Evolutionary conservation across 2,329 filamentous ascomycete genomes (phyloP).

Genomic region (Orbilia quercus): DNA sequence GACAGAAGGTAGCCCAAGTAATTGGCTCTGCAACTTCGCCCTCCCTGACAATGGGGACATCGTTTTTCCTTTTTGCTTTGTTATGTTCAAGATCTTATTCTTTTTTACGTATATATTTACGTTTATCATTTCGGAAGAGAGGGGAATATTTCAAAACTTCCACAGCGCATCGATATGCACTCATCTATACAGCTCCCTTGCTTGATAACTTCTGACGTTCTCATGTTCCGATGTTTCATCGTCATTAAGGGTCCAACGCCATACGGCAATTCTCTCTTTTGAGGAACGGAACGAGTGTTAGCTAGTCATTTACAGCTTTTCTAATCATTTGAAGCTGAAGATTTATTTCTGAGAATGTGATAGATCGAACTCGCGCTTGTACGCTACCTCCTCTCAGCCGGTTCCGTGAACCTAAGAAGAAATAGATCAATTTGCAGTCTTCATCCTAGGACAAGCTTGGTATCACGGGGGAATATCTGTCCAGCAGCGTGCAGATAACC

Average conservation of each 20-base stretch:
- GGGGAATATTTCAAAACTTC: conserved; percentile 51
- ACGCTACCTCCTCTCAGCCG: conserved; percentile 2
- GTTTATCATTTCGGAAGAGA: conserved; percentile 46
- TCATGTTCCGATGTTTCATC: conserved; percentile 55
- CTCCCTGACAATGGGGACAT: conserved; percentile 18
- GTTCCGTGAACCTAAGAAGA: conserved; percentile 28
- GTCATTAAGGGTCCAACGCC: conserved; percentile 44
- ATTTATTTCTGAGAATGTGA: conserved; percentile 54
- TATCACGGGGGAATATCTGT: conserved; percentile 22
- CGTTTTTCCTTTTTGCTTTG: conserved; percentile 12
- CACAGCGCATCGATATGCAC: conserved; percentile 48
- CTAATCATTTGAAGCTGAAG: conserved; percentile 32
- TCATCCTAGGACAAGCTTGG: conserved; percentile 16
- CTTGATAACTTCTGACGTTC: conserved; percentile 52
- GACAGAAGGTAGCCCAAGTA: conserved; percentile 31
- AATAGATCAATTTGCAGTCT: conserved; percentile 15
- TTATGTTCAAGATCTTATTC: not conserved
- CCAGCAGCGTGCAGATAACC: not conserved
- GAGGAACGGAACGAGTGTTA: conserved; percentile 51
- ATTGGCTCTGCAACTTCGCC: conserved; percentile 28
- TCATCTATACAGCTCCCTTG: conserved; percentile 45
- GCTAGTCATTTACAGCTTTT: conserved; percentile 23
- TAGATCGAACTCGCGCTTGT: conserved; percentile 40
- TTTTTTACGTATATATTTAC: no score
- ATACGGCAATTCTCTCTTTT: conserved; percentile 47